Base-by-base conservation (phyloP, 2,329 filamentous ascomycete genomes). In the Scortechinia acanthostroma region DNA sequence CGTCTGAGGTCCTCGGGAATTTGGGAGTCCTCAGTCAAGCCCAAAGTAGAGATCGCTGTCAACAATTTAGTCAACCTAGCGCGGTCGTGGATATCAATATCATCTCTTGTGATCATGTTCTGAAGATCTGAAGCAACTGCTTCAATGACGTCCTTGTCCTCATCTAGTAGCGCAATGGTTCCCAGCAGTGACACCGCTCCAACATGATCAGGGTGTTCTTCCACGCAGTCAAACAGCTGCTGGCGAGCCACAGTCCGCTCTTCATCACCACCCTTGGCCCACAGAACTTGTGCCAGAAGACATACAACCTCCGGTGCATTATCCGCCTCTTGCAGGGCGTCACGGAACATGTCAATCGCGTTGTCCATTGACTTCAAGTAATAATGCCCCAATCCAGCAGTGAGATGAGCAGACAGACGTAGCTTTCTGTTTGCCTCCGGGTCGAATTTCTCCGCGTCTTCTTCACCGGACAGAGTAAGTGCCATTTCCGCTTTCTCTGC, bases 231-330 rank as follows among this genome's bases (percentile, higher is more conserved):
- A 55, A 86, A 81, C 3, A 88, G 68, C 53, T 85, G 77, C 48
- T 86, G 78, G 17, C 79, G 68, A 33, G 83, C 81, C 30, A 83
- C 75, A 30, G 69, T 68, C 46, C 76, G 74, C 54, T 86, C 83
- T 3, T 76, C 70, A 16, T 73, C 68, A 3, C 80, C 78, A 14
- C 80, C 82, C 55, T 83, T 83, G 1, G 82, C 82, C 83, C 83
- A 88, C 1, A 88, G 67, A 1, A 88, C 79, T 58, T 87, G 80
- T 2, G 82, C 80, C 3, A 88, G 70, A 19, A 86, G 69, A 53
- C 82, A 86, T 3, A 86, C 75, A 6, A 86, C 75, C 53, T 87
- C 82, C 0, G 83, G 79, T 47, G 81, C 71, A n/a, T 72, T 73
- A 17, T 70, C 59, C 15, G 78, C 80, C 55, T 86, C 82, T 48